Conservation (phyloP, 768 basidiomycete genomes). For the Glaciozyma antarctica region DNA sequence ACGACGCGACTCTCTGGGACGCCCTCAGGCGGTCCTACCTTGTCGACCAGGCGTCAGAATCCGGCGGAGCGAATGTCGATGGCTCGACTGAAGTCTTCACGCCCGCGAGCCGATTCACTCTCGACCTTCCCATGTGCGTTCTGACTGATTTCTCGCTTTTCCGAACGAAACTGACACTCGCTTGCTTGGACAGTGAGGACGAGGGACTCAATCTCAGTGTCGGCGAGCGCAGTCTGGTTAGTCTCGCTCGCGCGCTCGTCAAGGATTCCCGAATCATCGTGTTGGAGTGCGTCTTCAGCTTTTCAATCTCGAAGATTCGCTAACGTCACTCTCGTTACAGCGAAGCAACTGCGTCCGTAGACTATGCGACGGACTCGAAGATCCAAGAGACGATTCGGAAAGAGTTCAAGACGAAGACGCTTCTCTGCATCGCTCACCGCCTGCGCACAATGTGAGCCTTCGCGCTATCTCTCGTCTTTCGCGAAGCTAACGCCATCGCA, state of each 20-base stretch:
- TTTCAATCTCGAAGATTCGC: conserved; percentile 40
- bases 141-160: no score
- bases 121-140: conserved; percentile 57
- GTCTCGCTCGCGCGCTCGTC: conserved; percentile 78
- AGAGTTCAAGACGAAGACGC: conserved; percentile 66
- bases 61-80: conserved; percentile 49
- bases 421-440: conserved; percentile 50
- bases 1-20: conserved; percentile 25
- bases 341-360: conserved; percentile 37
- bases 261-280: conserved; percentile 75
- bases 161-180: no score
- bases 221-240: conserved; percentile 66
- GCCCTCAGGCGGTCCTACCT: conserved; percentile 1
- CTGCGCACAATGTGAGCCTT: conserved; percentile 50
- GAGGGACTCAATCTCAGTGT: conserved; percentile 49
- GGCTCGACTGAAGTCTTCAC: neutral
- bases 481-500: conserved; percentile 35
- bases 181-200: conserved; percentile 46
- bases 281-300: conserved; percentile 61
- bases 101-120: conserved; percentile 50
- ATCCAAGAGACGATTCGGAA: conserved; percentile 82
- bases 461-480: neutral
- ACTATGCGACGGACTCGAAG: conserved; percentile 68
- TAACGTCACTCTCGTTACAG: neutral
- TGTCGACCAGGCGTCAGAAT: conserved; percentile 49